Evolutionary conservation across 345 rosid genomes (phyloP).

Genomic region (Conringia planisiliqua): DNA sequence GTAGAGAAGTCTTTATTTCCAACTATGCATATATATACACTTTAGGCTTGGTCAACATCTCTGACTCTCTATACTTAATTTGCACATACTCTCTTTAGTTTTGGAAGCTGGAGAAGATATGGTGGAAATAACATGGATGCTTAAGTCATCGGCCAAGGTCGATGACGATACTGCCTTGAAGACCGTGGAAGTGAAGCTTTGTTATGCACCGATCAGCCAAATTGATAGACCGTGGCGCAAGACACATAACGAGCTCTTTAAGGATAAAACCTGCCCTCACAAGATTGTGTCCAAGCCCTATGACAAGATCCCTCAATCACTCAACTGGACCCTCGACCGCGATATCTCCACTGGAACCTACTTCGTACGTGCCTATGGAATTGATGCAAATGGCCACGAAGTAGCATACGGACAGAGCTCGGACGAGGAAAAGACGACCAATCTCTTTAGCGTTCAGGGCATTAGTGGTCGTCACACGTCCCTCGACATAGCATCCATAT

Average conservation of each 20-base stretch:
- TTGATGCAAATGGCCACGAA: slow-evolving; percentile 23
- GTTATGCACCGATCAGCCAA: slow-evolving; percentile 76
- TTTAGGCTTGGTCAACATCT: too few species aligned
- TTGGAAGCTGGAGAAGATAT: slow-evolving; percentile 52
- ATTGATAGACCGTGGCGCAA: slow-evolving; percentile 75
- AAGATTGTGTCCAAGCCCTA: slow-evolving; percentile 44
- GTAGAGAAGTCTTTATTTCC: too few species aligned
- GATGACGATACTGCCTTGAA: slow-evolving; percentile 45
- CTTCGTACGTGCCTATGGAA: slow-evolving; percentile 71
- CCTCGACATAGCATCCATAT: slow-evolving; percentile 50
- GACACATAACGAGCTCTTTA: slow-evolving; percentile 43
- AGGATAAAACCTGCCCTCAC: slow-evolving; percentile 65
- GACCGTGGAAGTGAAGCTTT: slow-evolving; percentile 49
- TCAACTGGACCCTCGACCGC: slow-evolving; percentile 43
- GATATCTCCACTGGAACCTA: slow-evolving; percentile 61
- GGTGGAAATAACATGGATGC: slow-evolving; percentile 52
- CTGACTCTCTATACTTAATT: too few species aligned
- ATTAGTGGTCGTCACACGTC: slow-evolving; percentile 55
- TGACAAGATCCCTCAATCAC: slow-evolving; percentile 30
- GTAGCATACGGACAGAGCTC: slow-evolving; percentile 66
- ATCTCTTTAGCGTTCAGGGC: slow-evolving; percentile 42
- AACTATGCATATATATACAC: too few species aligned
- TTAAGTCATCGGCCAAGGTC: slow-evolving; percentile 39
- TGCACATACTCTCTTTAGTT: neutral
- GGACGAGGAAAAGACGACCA: slow-evolving; percentile 32